Evolutionary conservation across 352 stramenopile genomes (phyloP).

Genomic region (Globisporangium iwayamae): DNA sequence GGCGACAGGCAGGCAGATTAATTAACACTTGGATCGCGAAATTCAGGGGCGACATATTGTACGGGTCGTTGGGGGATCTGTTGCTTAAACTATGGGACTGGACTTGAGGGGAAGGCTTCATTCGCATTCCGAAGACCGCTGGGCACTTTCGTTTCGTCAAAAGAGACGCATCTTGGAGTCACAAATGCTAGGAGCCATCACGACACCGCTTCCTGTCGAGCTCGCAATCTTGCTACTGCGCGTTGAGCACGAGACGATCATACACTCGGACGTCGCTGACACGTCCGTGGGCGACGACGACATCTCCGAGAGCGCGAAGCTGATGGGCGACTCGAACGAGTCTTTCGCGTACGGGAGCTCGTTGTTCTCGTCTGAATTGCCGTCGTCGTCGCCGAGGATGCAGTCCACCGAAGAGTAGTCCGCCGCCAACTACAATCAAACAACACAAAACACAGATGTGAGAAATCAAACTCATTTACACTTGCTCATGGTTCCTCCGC

Average conservation of each 20-base stretch:
- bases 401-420: constrained; percentile 63
- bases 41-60: neutral
- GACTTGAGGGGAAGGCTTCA: neutral
- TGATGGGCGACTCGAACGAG: constrained; percentile 49
- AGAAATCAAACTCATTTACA: constrained; percentile 9
- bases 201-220: neutral
- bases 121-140: constrained; percentile 1
- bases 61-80: neutral
- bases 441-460: constrained; percentile 7
- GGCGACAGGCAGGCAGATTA: neutral
- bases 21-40: constrained; percentile 1
- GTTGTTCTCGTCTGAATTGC: constrained; percentile 46
- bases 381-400: constrained; percentile 63
- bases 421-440: constrained; percentile 21
- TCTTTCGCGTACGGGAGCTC: constrained; percentile 64
- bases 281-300: constrained; percentile 67
- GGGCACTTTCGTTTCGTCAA: neutral
- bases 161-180: constrained; percentile 2
- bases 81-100: neutral
- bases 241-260: constrained; percentile 36
- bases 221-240: constrained; percentile 6
- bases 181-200: neutral
- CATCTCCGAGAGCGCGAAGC: constrained; percentile 53
- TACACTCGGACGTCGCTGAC: constrained; percentile 37
- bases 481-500: neutral